phyloP scores from a whole-genome alignment of 2,329 filamentous ascomycete species.

The Rhinocladiella mackenziei region DNA sequence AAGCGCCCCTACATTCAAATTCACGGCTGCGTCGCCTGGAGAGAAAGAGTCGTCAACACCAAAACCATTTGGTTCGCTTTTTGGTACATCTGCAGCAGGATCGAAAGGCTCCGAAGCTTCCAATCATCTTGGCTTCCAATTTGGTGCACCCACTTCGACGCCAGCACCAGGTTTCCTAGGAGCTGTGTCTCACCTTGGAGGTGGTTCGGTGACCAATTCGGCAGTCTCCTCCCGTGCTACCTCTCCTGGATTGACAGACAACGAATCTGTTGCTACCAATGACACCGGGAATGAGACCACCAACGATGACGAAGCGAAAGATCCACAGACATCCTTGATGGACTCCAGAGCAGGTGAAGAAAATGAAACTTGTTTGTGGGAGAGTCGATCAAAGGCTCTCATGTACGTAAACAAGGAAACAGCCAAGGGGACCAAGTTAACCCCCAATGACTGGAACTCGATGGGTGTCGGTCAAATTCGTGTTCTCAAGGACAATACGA shows the following conservation, averaged over 20 bases:
- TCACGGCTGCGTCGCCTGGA: conserved; percentile 32
- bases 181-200: conserved; percentile 29
- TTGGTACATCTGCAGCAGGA: conserved; percentile 29
- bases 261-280: conserved; percentile 39
- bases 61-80: conserved; percentile 34
- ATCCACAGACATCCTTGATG: conserved; percentile 64
- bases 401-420: conserved; percentile 54
- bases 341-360: conserved; percentile 65
- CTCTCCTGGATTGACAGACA: conserved; percentile 46
- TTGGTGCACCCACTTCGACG: conserved; percentile 32
- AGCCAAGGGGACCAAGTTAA: conserved; percentile 38
- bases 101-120: conserved; percentile 23
- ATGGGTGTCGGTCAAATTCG: conserved; percentile 69
- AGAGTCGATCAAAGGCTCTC: conserved; percentile 66
- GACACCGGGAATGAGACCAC: conserved; percentile 52
- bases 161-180: conserved; percentile 29
- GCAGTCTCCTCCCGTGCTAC: conserved; percentile 42
- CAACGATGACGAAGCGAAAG: too few relatives aligned
- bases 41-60: conserved; percentile 25
- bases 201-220: conserved; percentile 36
- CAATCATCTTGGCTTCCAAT: conserved; percentile 37
- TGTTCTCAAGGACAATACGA: conserved; percentile 68
- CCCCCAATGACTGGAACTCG: conserved; percentile 56
- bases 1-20: conserved; percentile 28
- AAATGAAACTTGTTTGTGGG: conserved; percentile 65